Evolutionary conservation across 1,284 basidiomycete genomes (phyloP), one percentile per base, ranked within the genome.

Genomic region (Trichosporon sp.): DNA sequence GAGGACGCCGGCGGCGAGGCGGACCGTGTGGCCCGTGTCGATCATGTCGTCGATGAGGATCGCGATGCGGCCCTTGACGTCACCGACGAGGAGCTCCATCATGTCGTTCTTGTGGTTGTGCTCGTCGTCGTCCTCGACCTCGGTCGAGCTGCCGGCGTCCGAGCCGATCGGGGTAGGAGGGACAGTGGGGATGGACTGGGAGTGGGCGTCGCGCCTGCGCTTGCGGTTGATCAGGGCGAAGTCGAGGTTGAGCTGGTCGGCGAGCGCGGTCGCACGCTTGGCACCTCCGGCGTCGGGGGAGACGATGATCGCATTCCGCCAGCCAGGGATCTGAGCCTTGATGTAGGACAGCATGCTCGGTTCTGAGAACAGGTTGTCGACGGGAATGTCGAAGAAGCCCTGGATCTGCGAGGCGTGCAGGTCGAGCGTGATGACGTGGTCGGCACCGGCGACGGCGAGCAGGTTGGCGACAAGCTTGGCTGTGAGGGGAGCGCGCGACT

Each of bases 371-470:
- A 96, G 83, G 81, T 99, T 99, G 83, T 99, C 95, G 63, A 97
- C 95, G 16, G 95, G 96, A 71, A 99, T 95, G 81, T 99, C 94
- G 78, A 99, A 99, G 84, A 99, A 99, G 11, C 95, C 95, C 80
- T 99, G 95, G 70, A 99, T 98, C 83, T 99, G 95, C 71, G 90
- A 93, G 11, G 95, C 96, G 78, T 99, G 95, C 44, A 99, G 84
- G 79, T 99, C 95, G 88, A 99, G 95, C 21, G 95, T 99, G 75
- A 99, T 99, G 74, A 99, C 91, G 78, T 99, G 95, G 83, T 99
- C 95, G 71, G 92, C 95, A 31, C 95, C 95, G 14, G 96, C 95
- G 27, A 96, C 91, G 44, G 89, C 91, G 65, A 99, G 85, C 88
- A 99, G 95, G 82, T 98, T 99, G 56, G 95, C 95, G 34, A 82